phyloP scores from a whole-genome alignment of 345 rosid genomes.

The Aquilaria yunnanensis region DNA sequence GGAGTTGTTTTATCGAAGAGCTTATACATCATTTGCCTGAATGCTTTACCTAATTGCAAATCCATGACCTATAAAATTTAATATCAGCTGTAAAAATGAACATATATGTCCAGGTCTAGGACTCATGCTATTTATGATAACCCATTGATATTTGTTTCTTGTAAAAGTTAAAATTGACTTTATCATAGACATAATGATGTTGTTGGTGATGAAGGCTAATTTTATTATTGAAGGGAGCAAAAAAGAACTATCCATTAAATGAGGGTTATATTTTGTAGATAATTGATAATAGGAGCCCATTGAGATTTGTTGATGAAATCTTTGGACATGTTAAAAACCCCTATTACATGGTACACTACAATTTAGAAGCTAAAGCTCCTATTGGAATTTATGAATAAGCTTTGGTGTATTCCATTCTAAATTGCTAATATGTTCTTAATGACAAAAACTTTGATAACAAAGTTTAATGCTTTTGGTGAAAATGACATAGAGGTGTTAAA shows the following conservation, averaged over 20 bases:
- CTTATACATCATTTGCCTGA: neutral
- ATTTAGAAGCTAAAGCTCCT: slow-evolving; percentile 81
- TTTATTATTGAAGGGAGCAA: slow-evolving; percentile 78
- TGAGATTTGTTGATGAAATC: slow-evolving; percentile 84
- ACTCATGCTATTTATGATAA: too few species aligned
- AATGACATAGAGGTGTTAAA: slow-evolving; percentile 69
- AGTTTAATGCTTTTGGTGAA: slow-evolving; percentile 95
- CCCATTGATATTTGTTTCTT: too few species aligned
- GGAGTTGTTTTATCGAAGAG: slow-evolving; percentile 85
- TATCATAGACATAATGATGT: slow-evolving; percentile 10
- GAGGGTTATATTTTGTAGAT: slow-evolving; percentile 92
- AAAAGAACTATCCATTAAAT: slow-evolving; percentile 68
- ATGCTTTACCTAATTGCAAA: too few species aligned
- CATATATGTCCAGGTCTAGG: too few species aligned
- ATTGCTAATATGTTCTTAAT: slow-evolving; percentile 63
- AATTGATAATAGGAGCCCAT: slow-evolving; percentile 48
- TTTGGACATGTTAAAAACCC: slow-evolving; percentile 94
- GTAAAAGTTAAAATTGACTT: too few species aligned
- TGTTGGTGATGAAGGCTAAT: slow-evolving; percentile 60
- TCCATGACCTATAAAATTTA: too few species aligned
- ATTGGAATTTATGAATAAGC: slow-evolving; percentile 51
- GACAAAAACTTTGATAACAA: slow-evolving; percentile 71
- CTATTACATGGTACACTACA: slow-evolving; percentile 80
- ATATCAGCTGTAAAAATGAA: too few species aligned
- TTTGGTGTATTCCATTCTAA: slow-evolving; percentile 61